Evolutionary conservation across 352 stramenopile species (phyloP), one percentile per base, ranked within the genome.

Genomic region (Pythium vanterpoolii): DNA sequence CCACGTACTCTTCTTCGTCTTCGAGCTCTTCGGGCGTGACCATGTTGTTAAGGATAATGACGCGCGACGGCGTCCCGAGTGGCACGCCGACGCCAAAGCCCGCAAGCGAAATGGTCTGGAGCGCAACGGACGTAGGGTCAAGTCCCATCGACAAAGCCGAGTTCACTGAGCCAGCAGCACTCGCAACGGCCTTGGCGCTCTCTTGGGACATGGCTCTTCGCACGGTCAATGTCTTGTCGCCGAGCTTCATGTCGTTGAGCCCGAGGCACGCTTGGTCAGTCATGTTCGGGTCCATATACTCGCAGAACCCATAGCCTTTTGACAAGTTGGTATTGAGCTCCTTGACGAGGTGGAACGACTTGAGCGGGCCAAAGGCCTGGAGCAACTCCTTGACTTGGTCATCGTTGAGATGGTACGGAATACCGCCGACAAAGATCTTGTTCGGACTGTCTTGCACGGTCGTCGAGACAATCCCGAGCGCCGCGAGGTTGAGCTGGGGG

Each of bases 221-320:
- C 26, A 98, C 90, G 8, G 87, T 96, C 19, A 98, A 72, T 14
- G 79, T 97, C 69, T 96, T 95, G 60, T 97, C 93, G 40, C 89
- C 86, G 47, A 98, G 71, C 55, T 83, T 70, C 92, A 99, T 98
- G 43, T 96, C 95, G 70, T 99, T 98, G 23, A 99, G 74, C 10
- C 96, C 96, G 23, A 97, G 73, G 33, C 95, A 96, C 8, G 96
- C 96, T 11, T 92, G 79, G 51, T 97, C 83, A 16, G 95, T 99
- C 23, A 97, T 79, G 30, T 60, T 81, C 23, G 83, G 71, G 69
- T 98, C 94, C 46, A 91, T 71, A 77, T 98, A 99, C 71, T 99
- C 96, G 40, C 96, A 98, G 75, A 99, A 99, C 27, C 88, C 96
- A 73, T 99, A 99, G 56, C 97, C 97, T 73, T 99, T 99, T 23